Percentiles rank a stretch among this genome's conserved stretches.
phyloP scores from a whole-genome alignment of 495 filamentous ascomycete genomes.

The Penicillium pulvis region DNA sequence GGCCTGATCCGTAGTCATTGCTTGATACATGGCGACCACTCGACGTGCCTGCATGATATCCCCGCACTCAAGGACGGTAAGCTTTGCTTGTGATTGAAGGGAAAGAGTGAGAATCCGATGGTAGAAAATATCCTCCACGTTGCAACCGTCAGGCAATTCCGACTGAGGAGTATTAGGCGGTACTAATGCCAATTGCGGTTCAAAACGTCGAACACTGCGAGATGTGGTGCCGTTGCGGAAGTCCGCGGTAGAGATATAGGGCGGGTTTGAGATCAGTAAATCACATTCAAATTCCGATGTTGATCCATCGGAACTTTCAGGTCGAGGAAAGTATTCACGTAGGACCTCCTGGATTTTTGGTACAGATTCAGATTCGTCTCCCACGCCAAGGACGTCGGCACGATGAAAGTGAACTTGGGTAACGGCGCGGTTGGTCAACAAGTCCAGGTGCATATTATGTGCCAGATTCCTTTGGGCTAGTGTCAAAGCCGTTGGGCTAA shows the following conservation, averaged over 20 bases:
- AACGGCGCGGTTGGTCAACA: conserved; percentile 30
- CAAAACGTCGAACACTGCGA: conserved; percentile 75
- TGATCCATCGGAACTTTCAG: background rate
- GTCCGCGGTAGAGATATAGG: conserved; percentile 71
- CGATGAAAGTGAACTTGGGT: conserved; percentile 51
- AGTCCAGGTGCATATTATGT: conserved; percentile 46
- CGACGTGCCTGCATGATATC: conserved; percentile 36
- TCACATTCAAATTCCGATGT: conserved; percentile 45
- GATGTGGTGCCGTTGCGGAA: conserved; percentile 60
- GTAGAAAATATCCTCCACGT: conserved; percentile 45
- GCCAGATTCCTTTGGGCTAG: conserved; percentile 63
- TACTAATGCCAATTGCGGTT: conserved; percentile 79
- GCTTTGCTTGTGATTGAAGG: conserved; percentile 20
- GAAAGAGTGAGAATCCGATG: conserved; percentile 31
- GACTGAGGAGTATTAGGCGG: conserved; percentile 37
- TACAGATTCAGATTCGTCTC: conserved; percentile 10
- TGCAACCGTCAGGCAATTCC: background rate
- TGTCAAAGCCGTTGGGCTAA: conserved; percentile 52
- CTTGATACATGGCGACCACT: conserved; percentile 26
- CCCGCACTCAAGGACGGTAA: conserved; percentile 45
- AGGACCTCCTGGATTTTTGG: conserved; percentile 17
- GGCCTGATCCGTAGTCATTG: conserved; percentile 7
- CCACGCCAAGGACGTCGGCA: conserved; percentile 55
- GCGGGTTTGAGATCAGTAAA: conserved; percentile 86
- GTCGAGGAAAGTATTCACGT: conserved; percentile 1